phyloP scores from a whole-genome alignment of 1,284 basidiomycete genomes.

The Leucocoprinus gongylophorus region DNA sequence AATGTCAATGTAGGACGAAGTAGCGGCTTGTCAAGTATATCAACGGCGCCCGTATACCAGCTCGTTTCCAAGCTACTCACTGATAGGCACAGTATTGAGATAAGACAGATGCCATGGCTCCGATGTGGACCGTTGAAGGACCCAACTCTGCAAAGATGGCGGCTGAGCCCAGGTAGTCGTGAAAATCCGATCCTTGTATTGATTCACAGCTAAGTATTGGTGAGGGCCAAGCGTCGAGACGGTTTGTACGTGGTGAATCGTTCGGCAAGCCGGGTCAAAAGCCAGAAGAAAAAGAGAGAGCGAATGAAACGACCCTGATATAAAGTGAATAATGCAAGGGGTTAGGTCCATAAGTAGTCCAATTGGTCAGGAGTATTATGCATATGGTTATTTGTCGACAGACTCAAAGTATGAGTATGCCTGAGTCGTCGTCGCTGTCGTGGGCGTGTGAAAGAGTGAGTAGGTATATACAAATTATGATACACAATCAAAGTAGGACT shows the following conservation, averaged over 20 bases:
- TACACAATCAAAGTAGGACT: no score
- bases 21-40: constrained; percentile 30
- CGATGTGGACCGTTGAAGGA: constrained; percentile 22
- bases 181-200: constrained; percentile 29
- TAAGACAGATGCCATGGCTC: constrained; percentile 27
- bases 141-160: constrained; percentile 38
- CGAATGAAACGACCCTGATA: constrained; percentile 44
- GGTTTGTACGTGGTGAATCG: constrained; percentile 35
- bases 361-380: no score
- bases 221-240: constrained; percentile 41
- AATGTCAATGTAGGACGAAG: constrained; percentile 42
- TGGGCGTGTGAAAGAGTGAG: no score
- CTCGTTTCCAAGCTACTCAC: constrained; percentile 21
- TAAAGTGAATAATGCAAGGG: constrained; percentile 26
- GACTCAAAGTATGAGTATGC: no score
- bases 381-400: no score
- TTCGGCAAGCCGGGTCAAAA: constrained; percentile 34
- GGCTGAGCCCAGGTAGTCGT: constrained; percentile 43
- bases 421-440: no score
- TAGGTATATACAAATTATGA: no score
- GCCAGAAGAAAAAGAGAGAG: constrained; percentile 41
- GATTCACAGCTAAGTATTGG: constrained; percentile 38
- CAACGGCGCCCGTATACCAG: no score
- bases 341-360: not conserved
- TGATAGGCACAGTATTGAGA: constrained; percentile 38